phyloP scores from a whole-genome alignment of 148 eudicot genomes.

The Selenicereus undatus region DNA sequence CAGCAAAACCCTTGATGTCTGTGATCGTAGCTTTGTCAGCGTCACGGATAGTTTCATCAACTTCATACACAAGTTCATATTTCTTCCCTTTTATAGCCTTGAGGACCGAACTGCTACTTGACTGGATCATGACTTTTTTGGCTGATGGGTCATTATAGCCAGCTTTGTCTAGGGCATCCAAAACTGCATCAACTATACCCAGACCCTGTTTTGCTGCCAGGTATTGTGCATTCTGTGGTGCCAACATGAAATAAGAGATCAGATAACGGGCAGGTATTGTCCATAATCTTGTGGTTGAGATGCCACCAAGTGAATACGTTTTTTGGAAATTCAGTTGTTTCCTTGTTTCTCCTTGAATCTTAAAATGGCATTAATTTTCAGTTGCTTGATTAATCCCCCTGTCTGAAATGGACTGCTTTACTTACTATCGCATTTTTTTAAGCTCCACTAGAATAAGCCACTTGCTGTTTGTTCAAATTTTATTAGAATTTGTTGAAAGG shows the following conservation, averaged over 20 bases:
- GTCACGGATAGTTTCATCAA: constrained; percentile 55
- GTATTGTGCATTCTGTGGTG: constrained; percentile 71
- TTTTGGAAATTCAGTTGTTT: too few relatives aligned
- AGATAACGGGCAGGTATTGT: background rate
- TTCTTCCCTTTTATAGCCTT: constrained; percentile 45
- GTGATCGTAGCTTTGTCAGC: constrained; percentile 39
- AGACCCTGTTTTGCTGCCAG: constrained; percentile 63
- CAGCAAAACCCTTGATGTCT: constrained; percentile 64
- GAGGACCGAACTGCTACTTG: constrained; percentile 67
- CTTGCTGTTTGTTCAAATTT: background rate
- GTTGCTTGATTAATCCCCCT: background rate
- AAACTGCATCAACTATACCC: constrained; percentile 58
- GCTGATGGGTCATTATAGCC: constrained; percentile 36
- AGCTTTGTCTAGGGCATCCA: constrained; percentile 42
- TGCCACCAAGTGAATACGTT: too few relatives aligned
- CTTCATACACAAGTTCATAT: constrained; percentile 68
- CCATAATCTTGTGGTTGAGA: too few relatives aligned
- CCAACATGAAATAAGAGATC: background rate
- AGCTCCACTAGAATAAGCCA: too few relatives aligned
- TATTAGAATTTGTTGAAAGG: background rate
- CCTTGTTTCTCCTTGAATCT: too few relatives aligned
- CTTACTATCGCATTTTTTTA: background rate
- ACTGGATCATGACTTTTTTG: constrained; percentile 66
- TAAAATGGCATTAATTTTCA: too few relatives aligned
- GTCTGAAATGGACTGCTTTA: background rate